Evolutionary conservation across 257 asterid genomes (phyloP).

Genomic region (Anisodus acutangulus): DNA sequence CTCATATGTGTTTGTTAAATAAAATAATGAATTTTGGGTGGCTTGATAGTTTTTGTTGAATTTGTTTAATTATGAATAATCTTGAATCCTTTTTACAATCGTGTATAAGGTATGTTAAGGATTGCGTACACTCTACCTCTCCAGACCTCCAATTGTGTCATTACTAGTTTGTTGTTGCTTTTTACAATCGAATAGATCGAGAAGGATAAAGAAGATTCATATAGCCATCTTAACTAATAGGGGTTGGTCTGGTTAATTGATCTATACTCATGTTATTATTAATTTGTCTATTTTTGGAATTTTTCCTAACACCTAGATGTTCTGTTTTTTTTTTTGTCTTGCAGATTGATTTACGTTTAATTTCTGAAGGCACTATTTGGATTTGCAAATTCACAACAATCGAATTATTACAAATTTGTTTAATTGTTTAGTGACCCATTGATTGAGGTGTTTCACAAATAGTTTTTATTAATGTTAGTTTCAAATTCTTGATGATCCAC

Average conservation of each 20-base stretch:
- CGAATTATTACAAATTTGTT: neutral
- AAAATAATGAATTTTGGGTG: neutral
- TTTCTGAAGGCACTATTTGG: conserved; percentile 4
- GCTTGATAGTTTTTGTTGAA: neutral
- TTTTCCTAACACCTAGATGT: neutral
- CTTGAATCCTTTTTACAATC: neutral
- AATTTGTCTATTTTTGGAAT: neutral
- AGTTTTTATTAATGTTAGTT: conserved; percentile 26
- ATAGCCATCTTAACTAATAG: neutral
- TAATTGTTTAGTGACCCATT: neutral
- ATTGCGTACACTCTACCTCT: no score
- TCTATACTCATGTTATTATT: neutral
- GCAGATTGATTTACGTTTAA: conserved; percentile 29
- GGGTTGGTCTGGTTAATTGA: neutral
- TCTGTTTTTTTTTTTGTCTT: neutral
- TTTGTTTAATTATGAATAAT: neutral
- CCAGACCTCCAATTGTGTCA: no score
- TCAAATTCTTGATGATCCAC: conserved; percentile 52
- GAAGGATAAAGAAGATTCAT: neutral
- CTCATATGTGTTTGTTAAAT: neutral
- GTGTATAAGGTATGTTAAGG: no score
- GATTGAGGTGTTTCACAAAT: conserved; percentile 5
- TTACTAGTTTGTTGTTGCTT: no score
- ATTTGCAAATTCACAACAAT: neutral
- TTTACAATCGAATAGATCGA: neutral